Evolutionary conservation across 139 green algal species (phyloP).

Genomic region (Chlamydomonas sphaeroides): DNA sequence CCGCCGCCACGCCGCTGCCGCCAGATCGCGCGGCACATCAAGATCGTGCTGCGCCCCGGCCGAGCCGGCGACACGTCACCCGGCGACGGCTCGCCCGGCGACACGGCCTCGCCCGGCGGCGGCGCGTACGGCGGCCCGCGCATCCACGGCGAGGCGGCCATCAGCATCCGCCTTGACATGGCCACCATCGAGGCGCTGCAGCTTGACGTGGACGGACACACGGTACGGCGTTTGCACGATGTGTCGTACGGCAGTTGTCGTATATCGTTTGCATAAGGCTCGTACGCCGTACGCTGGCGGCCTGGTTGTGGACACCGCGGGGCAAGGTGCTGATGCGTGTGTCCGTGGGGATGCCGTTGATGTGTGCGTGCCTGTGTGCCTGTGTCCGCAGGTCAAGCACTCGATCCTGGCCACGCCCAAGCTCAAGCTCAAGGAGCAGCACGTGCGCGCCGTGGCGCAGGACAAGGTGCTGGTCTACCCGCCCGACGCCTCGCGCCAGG

Average conservation of each 20-base stretch:
- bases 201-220: constrained; percentile 76
- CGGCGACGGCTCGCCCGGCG: neutral
- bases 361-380: neutral
- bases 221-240: constrained; percentile 51
- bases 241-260: too few relatives aligned
- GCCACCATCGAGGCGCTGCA: constrained; percentile 73
- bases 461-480: constrained; percentile 63
- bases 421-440: constrained; percentile 83
- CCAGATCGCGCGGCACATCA: constrained; percentile 54
- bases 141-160: constrained; percentile 48
- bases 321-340: too few relatives aligned
- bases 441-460: constrained; percentile 57
- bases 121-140: constrained; percentile 29
- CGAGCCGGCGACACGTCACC: neutral
- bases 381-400: constrained; percentile 38
- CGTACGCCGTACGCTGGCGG: too few relatives aligned
- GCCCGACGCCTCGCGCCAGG: constrained; percentile 37
- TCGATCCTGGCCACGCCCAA: constrained; percentile 63
- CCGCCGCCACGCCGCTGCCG: too few relatives aligned
- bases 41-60: constrained; percentile 56
- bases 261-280: too few relatives aligned
- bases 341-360: neutral
- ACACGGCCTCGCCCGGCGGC: too few relatives aligned
- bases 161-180: constrained; percentile 77
- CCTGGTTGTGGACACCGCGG: too few relatives aligned